Evolutionary conservation across 495 filamentous ascomycete species (phyloP), one percentile per base, ranked within the genome.

Genomic region (Neurospora cerealis): DNA sequence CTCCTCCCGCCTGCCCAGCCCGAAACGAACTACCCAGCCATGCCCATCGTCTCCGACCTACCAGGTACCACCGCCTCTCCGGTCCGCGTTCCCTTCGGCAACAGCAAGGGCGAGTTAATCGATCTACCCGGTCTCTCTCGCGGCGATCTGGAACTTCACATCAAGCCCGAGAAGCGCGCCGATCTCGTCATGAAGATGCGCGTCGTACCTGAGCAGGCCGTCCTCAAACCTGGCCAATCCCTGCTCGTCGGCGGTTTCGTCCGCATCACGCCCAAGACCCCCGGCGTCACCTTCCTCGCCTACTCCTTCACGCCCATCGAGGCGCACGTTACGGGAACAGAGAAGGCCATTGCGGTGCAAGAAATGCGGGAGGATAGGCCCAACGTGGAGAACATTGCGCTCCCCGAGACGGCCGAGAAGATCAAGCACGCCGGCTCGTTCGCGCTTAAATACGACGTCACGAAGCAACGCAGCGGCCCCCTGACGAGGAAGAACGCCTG

Each of bases 61-160:
- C 93, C 96, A 1, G 96, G 96, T 1, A 99, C 96, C 0, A 99
- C 96, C 0, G 96, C 94, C 2, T 95, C 93, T 0, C 96, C 96
- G 0, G 97, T 99, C 76, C 89, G 96, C 24, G 86, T 97, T 69
- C 91, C 93, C 9, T 98, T 95, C 77, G 94, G 94, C 62, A 89
- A 88, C 73, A 91, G 91, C 11, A 91, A 88, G 75, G 95, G 96
- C 70, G 96, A 99, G 78, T 83, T 99, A n/a, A 93, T 99, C 77
- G 96, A 87, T 78, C 88, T 99, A 15, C 96, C 96, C 0, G 96
- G 96, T 11, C 84, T 99, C 17, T 86, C 91, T 24, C 90, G 96
- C 28, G 88, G 87, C 36, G 87, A 89, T 15, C 85, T 99, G 4
- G 88, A 91, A 39, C 78, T 87, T 9, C 89, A 91, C 80, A 91